Conservation (phyloP, 2,329 filamentous ascomycete genomes). For the Xylariales sp. region DNA sequence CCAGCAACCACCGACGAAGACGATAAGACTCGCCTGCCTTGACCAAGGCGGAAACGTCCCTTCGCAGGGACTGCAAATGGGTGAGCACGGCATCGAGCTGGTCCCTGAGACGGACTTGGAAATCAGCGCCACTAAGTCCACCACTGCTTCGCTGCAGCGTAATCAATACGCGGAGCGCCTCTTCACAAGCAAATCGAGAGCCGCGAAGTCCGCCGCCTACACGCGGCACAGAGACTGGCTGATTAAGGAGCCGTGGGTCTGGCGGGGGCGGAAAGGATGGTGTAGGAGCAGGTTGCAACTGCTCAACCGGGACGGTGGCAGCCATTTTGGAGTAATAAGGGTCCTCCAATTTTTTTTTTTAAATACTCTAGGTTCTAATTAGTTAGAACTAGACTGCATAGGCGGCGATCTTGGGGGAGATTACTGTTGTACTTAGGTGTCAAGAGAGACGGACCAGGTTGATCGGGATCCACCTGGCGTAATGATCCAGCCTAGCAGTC, state of each 20-base stretch:
- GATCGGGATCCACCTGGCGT: too few species aligned
- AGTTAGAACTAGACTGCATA: too few species aligned
- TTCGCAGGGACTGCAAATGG: conserved; percentile 39
- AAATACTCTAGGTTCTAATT: background rate
- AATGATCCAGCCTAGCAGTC: too few species aligned
- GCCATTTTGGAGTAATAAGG: too few species aligned
- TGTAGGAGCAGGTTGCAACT: conserved; percentile 6
- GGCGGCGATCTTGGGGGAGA: too few species aligned
- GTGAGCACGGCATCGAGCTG: conserved; percentile 38
- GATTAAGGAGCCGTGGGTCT: conserved; percentile 9
- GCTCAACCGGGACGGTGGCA: background rate
- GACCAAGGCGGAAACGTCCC: conserved; percentile 37
- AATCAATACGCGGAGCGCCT: conserved; percentile 28
- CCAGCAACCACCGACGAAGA: conserved; percentile 49
- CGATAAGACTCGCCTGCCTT: conserved; percentile 42
- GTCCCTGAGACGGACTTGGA: conserved; percentile 37
- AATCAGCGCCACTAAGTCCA: conserved; percentile 26
- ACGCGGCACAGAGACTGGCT: conserved; percentile 5
- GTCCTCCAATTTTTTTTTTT: background rate
- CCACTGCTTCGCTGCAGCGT: conserved; percentile 25
- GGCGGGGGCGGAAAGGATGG: conserved; percentile 11
- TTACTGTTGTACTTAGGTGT: too few species aligned
- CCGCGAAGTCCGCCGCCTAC: conserved; percentile 16
- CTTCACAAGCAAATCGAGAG: conserved; percentile 21
- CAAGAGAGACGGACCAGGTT: too few species aligned